A percentile compares a stretch with the other conserved stretches of the same genome.
Conservation (phyloP, 257 asterid genomes). For the Catharanthus roseus region DNA sequence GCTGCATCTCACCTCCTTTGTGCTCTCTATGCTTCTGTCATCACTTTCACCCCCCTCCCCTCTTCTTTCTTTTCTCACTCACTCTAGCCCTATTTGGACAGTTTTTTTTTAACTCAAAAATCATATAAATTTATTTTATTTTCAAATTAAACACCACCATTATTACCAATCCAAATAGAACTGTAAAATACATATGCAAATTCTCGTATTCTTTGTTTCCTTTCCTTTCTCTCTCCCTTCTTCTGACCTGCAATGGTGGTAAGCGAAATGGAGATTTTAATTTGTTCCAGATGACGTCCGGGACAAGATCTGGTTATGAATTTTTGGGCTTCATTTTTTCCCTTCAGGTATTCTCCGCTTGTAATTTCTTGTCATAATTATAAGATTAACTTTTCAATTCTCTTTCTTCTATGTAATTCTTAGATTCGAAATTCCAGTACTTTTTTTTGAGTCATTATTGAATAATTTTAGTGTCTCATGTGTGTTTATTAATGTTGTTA, state of each 20-base stretch:
- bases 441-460: not conserved
- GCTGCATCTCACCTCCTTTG: constrained; percentile 54
- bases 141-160: too few relatives aligned
- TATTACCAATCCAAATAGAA: too few relatives aligned
- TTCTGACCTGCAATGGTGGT: not conserved
- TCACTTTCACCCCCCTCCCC: constrained; percentile 19
- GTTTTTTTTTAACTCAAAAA: too few relatives aligned
- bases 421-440: not conserved
- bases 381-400: not conserved
- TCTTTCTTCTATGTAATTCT: not conserved
- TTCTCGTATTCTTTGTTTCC: too few relatives aligned
- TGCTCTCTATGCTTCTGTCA: constrained; percentile 79
- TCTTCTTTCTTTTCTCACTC: not conserved
- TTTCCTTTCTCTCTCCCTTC: not conserved
- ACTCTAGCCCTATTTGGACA: too few relatives aligned
- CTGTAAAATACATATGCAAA: too few relatives aligned
- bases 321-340: not conserved
- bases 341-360: not conserved
- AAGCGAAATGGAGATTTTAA: too few relatives aligned
- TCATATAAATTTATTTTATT: too few relatives aligned
- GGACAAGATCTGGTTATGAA: constrained; percentile 10
- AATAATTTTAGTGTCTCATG: not conserved
- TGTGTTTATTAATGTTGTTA: not conserved
- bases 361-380: not conserved
- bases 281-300: too few relatives aligned